Conservation (phyloP, 257 asterid genomes). For the Paulownia fortunei region DNA sequence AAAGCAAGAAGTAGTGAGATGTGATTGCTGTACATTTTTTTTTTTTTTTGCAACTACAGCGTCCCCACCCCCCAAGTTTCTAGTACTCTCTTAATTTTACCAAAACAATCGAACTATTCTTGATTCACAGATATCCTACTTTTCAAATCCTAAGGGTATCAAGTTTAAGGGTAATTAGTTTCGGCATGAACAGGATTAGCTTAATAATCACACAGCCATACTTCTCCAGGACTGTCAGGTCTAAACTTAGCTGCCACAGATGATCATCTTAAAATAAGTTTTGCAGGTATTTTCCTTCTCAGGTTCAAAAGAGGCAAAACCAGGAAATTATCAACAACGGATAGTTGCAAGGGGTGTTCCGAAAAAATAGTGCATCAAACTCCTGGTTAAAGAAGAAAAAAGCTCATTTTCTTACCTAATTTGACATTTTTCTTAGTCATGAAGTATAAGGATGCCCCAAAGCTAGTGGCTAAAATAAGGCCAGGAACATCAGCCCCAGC, state of each 20-base stretch:
- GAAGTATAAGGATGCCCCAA: constrained; percentile 95
- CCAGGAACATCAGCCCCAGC: constrained; percentile 93
- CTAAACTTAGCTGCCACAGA: not conserved
- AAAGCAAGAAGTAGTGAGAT: not conserved
- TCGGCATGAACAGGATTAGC: constrained; percentile 11
- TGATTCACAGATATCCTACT: not conserved
- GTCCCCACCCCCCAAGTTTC: not conserved
- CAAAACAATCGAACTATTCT: not conserved
- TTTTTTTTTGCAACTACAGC: not conserved
- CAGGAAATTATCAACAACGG: too few relatives aligned
- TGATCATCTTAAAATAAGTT: not conserved
- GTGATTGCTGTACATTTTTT: too few relatives aligned
- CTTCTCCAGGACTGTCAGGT: not conserved
- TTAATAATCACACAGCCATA: not conserved
- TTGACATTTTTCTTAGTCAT: constrained; percentile 93
- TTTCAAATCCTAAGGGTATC: not conserved
- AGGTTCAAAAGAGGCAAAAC: too few relatives aligned
- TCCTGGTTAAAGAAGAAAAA: not conserved
- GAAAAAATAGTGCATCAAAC: not conserved
- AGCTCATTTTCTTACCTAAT: constrained; percentile 62
- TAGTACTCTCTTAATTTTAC: not conserved
- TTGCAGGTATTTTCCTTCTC: not conserved
- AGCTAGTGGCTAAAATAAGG: constrained; percentile 86
- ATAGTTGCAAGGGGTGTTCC: too few relatives aligned
- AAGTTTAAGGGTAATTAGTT: constrained; percentile 11